Percentiles rank a stretch among this genome's conserved stretches.
These are phyloP conservation scores for Casaregolazyma lundiana DNA, from an alignment of 1,139 yeast genomes.

Conservation along the genomic window DNA sequence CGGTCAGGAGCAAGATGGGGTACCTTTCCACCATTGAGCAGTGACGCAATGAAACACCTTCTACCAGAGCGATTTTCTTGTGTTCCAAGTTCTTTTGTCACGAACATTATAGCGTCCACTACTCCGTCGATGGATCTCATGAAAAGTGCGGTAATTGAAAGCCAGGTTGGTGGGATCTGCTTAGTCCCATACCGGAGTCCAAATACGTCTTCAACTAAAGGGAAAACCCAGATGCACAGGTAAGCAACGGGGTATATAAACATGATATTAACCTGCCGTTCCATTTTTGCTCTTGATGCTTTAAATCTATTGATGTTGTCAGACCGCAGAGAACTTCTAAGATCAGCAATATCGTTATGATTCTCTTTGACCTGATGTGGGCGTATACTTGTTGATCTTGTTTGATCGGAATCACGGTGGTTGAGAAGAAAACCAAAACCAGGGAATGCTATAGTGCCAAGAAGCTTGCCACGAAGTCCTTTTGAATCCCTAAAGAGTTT, in stretches of 20 bases:
- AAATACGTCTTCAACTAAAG: slow-evolving; percentile 43
- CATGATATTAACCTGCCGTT: slow-evolving; percentile 67
- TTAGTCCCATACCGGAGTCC: slow-evolving; percentile 17
- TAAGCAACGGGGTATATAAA: slow-evolving; percentile 78
- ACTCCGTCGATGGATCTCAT: slow-evolving; percentile 54
- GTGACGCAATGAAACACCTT: not conserved
- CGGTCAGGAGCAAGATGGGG: not conserved
- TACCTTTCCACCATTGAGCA: not conserved
- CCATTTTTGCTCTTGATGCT: slow-evolving; percentile 54
- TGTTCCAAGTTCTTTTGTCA: slow-evolving; percentile 15
- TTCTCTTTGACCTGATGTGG: not conserved
- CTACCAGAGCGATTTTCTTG: not conserved
- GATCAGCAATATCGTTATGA: slow-evolving; percentile 5
- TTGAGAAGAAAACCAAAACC: slow-evolving; percentile 15
- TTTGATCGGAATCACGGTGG: not conserved
- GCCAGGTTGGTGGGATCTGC: slow-evolving; percentile 41
- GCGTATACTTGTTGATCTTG: not conserved
- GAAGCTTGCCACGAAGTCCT: not conserved
- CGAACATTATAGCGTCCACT: slow-evolving; percentile 18
- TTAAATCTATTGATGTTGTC: slow-evolving; percentile 29
- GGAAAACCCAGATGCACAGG: slow-evolving; percentile 70
- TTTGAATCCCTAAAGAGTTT: not conserved
- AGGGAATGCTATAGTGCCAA: slow-evolving; percentile 12
- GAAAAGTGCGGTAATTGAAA: slow-evolving; percentile 61
- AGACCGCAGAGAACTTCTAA: slow-evolving; percentile 15